These are phyloP conservation scores for Teratosphaeriaceae sp. DNA, from an alignment of 2,329 filamentous ascomycete genomes.

Conservation along the genomic window DNA sequence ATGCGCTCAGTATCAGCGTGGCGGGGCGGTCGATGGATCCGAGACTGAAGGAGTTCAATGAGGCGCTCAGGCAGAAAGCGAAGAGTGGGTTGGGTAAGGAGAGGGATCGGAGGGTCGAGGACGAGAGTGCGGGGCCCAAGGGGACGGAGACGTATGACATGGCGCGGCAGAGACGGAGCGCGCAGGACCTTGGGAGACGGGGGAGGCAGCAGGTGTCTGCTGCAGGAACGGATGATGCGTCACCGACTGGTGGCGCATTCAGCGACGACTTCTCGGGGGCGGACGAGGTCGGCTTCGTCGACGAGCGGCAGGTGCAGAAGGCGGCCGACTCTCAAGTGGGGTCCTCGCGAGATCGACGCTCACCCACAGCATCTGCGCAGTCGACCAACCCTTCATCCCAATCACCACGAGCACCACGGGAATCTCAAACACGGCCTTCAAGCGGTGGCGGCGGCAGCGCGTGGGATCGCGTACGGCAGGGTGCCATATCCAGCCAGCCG, in stretches of 20 bases:
- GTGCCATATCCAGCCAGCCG: conserved; percentile 12
- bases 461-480: conserved; percentile 39
- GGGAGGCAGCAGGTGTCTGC: conserved; percentile 5
- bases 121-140: conserved; percentile 17
- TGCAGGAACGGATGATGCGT: conserved; percentile 31
- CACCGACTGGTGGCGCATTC: conserved; percentile 32
- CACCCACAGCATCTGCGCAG: background rate
- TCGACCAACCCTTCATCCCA: background rate
- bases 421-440: background rate
- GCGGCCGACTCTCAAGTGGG: conserved; percentile 9
- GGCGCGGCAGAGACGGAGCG: conserved; percentile 22
- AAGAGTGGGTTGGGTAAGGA: conserved; percentile 16
- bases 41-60: conserved; percentile 33
- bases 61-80: conserved; percentile 29
- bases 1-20: conserved; percentile 29
- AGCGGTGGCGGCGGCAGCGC: conserved; percentile 25
- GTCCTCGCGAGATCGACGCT: background rate
- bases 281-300: conserved; percentile 22
- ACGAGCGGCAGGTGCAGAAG: conserved; percentile 23
- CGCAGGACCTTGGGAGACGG: conserved; percentile 11
- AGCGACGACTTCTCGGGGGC: conserved; percentile 22
- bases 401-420: conserved; percentile 1
- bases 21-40: conserved; percentile 33
- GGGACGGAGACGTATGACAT: conserved; percentile 24
- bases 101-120: conserved; percentile 11